Conservation (phyloP, 768 basidiomycete genomes). For the Tremella yokohamensis region DNA sequence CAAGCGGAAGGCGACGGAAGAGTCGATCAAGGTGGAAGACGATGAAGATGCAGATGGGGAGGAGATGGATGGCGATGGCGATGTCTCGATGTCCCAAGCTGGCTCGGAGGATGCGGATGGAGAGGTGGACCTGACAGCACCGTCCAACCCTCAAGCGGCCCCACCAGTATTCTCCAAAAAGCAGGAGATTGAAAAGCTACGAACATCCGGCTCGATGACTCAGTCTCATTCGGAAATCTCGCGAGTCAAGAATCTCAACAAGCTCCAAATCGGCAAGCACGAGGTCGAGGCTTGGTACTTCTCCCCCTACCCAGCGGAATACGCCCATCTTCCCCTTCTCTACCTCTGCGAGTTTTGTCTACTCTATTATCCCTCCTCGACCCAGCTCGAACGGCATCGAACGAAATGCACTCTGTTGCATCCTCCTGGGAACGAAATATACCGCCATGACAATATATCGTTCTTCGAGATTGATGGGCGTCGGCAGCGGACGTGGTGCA, state of each 20-base stretch:
- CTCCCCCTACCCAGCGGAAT: constrained; percentile 97
- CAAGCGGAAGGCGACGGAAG: constrained; percentile 37
- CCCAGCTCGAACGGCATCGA: constrained; percentile 89
- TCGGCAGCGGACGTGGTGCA: constrained; percentile 91
- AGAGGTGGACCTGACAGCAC: constrained; percentile 53
- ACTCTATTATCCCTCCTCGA: constrained; percentile 80
- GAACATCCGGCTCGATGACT: constrained; percentile 97
- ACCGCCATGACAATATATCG: constrained; percentile 92
- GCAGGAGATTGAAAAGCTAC: constrained; percentile 96
- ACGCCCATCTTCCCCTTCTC: constrained; percentile 87
- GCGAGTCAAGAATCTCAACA: constrained; percentile 95
- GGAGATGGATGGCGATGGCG: constrained; percentile 45
- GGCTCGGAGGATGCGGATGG: constrained; percentile 57
- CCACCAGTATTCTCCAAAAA: constrained; percentile 81
- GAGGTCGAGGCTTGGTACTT: constrained; percentile 99
- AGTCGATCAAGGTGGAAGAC: constrained; percentile 33
- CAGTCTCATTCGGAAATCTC: constrained; percentile 97
- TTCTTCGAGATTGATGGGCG: constrained; percentile 99
- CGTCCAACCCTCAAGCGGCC: constrained; percentile 56
- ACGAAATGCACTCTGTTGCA: constrained; percentile 84
- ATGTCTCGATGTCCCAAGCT: constrained; percentile 58
- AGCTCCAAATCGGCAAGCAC: constrained; percentile 90
- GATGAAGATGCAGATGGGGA: constrained; percentile 71
- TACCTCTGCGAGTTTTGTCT: constrained; percentile 99
- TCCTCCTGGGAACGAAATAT: constrained; percentile 99